Evolutionary conservation across 441 rosid genomes (phyloP).

Genomic region (Pelargonium fulgidum): DNA sequence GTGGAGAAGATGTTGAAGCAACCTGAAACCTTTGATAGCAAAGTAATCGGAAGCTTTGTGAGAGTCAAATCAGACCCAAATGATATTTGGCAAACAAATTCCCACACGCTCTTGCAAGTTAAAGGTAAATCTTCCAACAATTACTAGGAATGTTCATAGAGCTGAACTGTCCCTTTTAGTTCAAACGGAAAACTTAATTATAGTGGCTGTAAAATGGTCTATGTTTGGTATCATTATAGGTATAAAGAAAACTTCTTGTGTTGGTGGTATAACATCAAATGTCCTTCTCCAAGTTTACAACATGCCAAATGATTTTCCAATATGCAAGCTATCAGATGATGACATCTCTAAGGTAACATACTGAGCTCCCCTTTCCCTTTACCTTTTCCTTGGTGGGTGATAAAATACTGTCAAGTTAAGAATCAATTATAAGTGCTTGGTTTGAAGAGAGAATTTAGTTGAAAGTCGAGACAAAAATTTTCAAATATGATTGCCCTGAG

Average conservation of each 20-base stretch:
- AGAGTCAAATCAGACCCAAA: slow-evolving; percentile 44
- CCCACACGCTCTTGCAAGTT: slow-evolving; percentile 40
- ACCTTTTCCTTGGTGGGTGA: too few relatives aligned
- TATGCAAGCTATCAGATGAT: slow-evolving; percentile 37
- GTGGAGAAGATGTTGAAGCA: slow-evolving; percentile 41
- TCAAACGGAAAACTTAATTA: background rate
- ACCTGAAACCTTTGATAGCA: slow-evolving; percentile 33
- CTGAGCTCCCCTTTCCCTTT: background rate
- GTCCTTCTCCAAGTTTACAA: slow-evolving; percentile 37
- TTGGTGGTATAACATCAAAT: slow-evolving; percentile 19
- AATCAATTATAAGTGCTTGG: too few relatives aligned
- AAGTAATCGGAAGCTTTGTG: slow-evolving; percentile 45
- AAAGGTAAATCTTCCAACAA: slow-evolving; percentile 34
- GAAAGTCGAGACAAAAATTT: too few relatives aligned
- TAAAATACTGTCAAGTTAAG: too few relatives aligned
- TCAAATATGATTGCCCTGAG: too few relatives aligned
- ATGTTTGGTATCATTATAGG: slow-evolving; percentile 25
- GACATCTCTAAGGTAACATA: slow-evolving; percentile 29
- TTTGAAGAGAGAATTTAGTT: too few relatives aligned
- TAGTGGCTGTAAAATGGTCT: background rate
- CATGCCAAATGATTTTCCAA: slow-evolving; percentile 28
- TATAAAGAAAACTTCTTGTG: slow-evolving; percentile 26
- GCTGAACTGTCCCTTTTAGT: background rate
- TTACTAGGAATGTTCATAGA: background rate
- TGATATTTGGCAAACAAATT: slow-evolving; percentile 33